Evolutionary conservation across 1,284 basidiomycete genomes (phyloP).

Genomic region (Fomitopsis pinicola): DNA sequence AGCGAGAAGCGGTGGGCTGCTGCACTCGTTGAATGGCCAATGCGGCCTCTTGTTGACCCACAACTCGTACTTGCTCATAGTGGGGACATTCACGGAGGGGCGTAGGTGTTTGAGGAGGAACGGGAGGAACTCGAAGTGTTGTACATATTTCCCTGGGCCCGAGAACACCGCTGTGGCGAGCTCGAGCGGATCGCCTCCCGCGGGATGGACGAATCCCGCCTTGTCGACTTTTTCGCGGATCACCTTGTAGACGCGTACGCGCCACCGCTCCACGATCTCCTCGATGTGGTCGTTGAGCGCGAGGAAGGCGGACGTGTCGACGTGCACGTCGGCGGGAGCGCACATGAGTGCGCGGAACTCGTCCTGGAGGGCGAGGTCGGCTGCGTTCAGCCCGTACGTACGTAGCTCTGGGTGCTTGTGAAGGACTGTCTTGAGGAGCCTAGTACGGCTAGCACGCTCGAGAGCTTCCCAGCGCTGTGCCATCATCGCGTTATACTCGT

Average conservation of each 20-base stretch:
- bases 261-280: not conserved
- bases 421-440: not conserved
- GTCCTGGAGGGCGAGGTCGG: not conserved
- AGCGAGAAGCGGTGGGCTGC: too few relatives aligned
- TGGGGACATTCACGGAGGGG: too few relatives aligned
- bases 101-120: too few relatives aligned
- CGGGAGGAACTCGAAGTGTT: too few relatives aligned
- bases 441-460: not conserved
- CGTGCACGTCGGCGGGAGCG: not conserved
- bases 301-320: not conserved
- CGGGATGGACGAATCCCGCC: not conserved
- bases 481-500: too few relatives aligned
- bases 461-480: not conserved
- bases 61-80: too few relatives aligned
- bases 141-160: too few relatives aligned
- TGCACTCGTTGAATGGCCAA: too few relatives aligned
- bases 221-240: not conserved
- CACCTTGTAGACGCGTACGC: too few relatives aligned
- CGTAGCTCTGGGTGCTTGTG: not conserved
- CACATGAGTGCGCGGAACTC: not conserved
- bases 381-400: not conserved
- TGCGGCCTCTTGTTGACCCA: too few relatives aligned
- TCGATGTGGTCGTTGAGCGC: not conserved
- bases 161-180: not conserved
- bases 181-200: not conserved